Percentiles rank a stretch among this genome's conserved stretches.
These are phyloP conservation scores for Neoboletus subvelutipes DNA, from an alignment of 768 basidiomycete genomes.

Conservation along the genomic window DNA sequence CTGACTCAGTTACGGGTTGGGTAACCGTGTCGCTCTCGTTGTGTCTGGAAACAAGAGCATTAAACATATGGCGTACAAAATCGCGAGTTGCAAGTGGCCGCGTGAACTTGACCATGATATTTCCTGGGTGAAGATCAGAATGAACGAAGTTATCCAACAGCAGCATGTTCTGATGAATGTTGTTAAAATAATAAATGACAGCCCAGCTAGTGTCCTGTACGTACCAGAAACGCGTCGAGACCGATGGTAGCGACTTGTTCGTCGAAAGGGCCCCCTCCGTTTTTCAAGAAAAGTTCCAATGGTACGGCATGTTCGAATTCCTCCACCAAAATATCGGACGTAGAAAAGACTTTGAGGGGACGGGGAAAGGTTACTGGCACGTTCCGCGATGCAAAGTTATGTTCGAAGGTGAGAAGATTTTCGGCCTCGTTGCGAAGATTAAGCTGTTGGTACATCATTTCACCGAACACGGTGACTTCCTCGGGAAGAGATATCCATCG, in stretches of 20 bases:
- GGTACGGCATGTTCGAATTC: constrained; percentile 93
- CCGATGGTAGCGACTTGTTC: constrained; percentile 88
- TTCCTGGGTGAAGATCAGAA: constrained; percentile 87
- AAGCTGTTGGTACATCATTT: constrained; percentile 95
- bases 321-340: constrained; percentile 80
- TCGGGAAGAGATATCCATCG: constrained; percentile 95
- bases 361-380: constrained; percentile 89
- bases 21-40: constrained; percentile 24
- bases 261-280: constrained; percentile 92
- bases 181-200: constrained; percentile 7
- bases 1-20: constrained; percentile 44
- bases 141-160: constrained; percentile 98
- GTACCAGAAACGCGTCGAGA: constrained; percentile 89
- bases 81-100: constrained; percentile 73
- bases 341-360: constrained; percentile 81
- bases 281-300: constrained; percentile 78
- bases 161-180: constrained; percentile 80
- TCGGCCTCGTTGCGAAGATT: constrained; percentile 89
- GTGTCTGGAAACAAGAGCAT: constrained; percentile 47
- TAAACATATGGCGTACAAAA: constrained; percentile 60
- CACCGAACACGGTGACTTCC: constrained; percentile 91
- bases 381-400: constrained; percentile 77
- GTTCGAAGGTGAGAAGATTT: constrained; percentile 82
- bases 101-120: constrained; percentile 97
- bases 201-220: constrained; percentile 27